Evolutionary conservation across 2,329 filamentous ascomycete species (phyloP), one percentile per base, ranked within the genome.

Genomic region (Phaeosphaeriaceae sp.): DNA sequence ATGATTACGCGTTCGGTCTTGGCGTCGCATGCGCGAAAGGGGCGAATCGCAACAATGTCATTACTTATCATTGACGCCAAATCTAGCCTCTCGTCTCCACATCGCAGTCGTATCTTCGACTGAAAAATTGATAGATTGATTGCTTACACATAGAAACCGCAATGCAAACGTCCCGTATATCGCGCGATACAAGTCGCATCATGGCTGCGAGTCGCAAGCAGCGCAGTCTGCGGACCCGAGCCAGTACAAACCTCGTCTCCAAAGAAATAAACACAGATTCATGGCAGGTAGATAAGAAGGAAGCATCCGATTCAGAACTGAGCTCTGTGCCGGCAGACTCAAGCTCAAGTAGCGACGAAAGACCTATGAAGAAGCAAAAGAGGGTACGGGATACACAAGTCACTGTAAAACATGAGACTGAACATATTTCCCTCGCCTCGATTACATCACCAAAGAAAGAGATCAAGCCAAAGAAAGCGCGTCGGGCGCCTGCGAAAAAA

Each of bases 301-400:
- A 38, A 8, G 38, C 42, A 2, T 64, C 68, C 12, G 69, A 66
- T 8, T 72, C 70, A 6, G 68, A 68, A 34, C 45, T 71, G 44
- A 73, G 67, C 45, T 69, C 69, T 16, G 62, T 56, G 34, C 65
- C 67, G 4, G 50, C 58, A 28, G 61, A 66, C 6, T 61, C 54
- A 16, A 56, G 47, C 16, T 68, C 66, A 17, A 67, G 70, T 29
- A 51, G 32, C 16, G 57, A 61, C 16, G 56, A 52, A 29, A 53
- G 37, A 15, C 45, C 46, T 32, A 54, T 48, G 28, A 63, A 54
- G 56, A 84, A 83, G 63, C 78, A 79, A 30, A 84, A 81, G 61
- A 74, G 77, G 50, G 74, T 67, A 15, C 47, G 65, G 48, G 63
- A 68, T 58, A 42, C 61, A 45, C 33, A 71, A 57, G 42, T 67